A percentile compares a stretch with the other conserved stretches of the same genome.
Conservation (phyloP, 208 protist species). For the Vickermania ingenoplastis region DNA sequence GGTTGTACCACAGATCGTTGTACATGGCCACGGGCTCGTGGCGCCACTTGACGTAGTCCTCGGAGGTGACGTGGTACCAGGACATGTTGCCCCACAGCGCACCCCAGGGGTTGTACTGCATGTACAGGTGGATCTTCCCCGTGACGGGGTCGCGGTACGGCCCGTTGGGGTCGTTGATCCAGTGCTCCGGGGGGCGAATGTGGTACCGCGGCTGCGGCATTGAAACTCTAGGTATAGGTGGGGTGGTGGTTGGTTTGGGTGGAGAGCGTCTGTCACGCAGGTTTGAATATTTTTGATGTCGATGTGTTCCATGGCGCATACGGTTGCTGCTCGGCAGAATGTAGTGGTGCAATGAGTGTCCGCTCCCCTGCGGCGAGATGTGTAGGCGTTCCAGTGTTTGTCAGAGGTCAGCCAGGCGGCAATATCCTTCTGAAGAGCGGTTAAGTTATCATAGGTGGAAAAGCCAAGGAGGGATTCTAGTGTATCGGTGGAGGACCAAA, state of each 20-base stretch:
- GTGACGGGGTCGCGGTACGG: conserved; percentile 51
- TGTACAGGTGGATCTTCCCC: conserved; percentile 40
- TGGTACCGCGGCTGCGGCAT: conserved; percentile 29
- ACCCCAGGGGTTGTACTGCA: conserved; percentile 57
- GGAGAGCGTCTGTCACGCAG: conserved; percentile 3
- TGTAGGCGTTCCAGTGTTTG: conserved; percentile 15
- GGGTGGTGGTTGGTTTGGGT: conserved; percentile 5
- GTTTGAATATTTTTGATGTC: conserved; percentile 8
- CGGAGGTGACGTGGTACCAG: too few species aligned
- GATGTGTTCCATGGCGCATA: conserved; percentile 18
- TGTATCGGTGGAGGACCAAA: conserved; percentile 11
- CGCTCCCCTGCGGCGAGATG: conserved; percentile 10
- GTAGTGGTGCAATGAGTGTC: conserved; percentile 12
- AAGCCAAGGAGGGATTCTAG: conserved; percentile 17
- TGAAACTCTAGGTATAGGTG: conserved; percentile 5
- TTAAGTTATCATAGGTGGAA: conserved; percentile 10
- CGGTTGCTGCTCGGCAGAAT: conserved; percentile 17
- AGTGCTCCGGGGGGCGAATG: conserved; percentile 31
- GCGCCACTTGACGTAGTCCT: too few species aligned
- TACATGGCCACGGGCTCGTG: too few species aligned
- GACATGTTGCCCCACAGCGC: too few species aligned
- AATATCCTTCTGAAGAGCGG: conserved; percentile 4
- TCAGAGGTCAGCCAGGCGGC: conserved; percentile 5
- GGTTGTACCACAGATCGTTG: too few species aligned
- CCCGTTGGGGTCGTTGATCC: conserved; percentile 60